Evolutionary conservation across 192 early-diverging fungal genomes (phyloP).

Genomic region (Coemansia sp.): DNA sequence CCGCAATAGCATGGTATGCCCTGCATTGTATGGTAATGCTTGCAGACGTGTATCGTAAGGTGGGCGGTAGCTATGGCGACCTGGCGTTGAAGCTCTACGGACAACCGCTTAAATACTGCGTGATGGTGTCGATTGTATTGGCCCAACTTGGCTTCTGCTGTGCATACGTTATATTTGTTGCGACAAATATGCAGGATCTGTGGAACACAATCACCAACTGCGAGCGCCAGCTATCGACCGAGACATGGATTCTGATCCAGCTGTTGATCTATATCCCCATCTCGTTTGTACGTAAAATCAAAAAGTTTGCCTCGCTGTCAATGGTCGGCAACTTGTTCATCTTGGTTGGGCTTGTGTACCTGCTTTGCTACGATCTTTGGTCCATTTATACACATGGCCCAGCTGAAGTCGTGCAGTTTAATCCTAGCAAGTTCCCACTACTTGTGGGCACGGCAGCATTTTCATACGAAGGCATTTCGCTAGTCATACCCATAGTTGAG

Average conservation of each 20-base stretch:
- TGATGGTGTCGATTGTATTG: slow-evolving; percentile 69
- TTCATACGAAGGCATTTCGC: slow-evolving; percentile 86
- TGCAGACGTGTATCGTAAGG: slow-evolving; percentile 60
- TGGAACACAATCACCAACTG: slow-evolving; percentile 70
- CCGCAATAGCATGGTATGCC: slow-evolving; percentile 60
- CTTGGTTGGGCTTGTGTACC: slow-evolving; percentile 78
- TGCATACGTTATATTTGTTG: slow-evolving; percentile 86
- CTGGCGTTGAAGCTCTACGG: slow-evolving; percentile 67
- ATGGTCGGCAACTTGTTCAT: slow-evolving; percentile 93
- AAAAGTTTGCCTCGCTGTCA: slow-evolving; percentile 80
- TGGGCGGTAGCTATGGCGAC: slow-evolving; percentile 67
- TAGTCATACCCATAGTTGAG: slow-evolving; percentile 71
- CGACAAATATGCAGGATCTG: slow-evolving; percentile 75
- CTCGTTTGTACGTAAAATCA: slow-evolving; percentile 89
- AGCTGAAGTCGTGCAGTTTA: slow-evolving; percentile 74
- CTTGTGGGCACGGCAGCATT: slow-evolving; percentile 96
- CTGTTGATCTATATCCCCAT: slow-evolving; percentile 76
- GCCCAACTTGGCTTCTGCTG: slow-evolving; percentile 86
- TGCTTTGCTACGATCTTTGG: slow-evolving; percentile 80
- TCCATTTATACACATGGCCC: slow-evolving; percentile 63
- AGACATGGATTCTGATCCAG: slow-evolving; percentile 76
- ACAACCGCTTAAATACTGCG: slow-evolving; percentile 58
- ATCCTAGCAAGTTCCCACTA: slow-evolving; percentile 76
- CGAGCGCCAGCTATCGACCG: slow-evolving; percentile 58
- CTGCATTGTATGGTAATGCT: slow-evolving; percentile 66